These are phyloP conservation scores for Pilaira anomala DNA, from an alignment of 192 early-diverging fungal species.

Conservation along the genomic window DNA sequence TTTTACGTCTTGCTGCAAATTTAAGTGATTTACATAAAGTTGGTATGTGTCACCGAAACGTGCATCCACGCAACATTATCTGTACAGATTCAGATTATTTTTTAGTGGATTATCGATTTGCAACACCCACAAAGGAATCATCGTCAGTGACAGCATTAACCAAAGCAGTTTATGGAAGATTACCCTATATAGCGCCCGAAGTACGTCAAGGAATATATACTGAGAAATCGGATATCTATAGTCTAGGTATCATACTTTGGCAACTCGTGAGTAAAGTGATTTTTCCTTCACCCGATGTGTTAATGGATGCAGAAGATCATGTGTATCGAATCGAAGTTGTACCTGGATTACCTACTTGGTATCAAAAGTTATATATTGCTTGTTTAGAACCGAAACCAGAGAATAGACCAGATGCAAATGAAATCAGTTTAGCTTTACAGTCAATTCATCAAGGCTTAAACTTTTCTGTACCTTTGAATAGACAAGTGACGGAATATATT, in stretches of 20 bases:
- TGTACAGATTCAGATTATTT: slow-evolving; percentile 38
- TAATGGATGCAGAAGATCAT: slow-evolving; percentile 15
- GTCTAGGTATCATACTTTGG: slow-evolving; percentile 52
- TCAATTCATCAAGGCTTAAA: slow-evolving; percentile 24
- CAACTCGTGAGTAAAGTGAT: slow-evolving; percentile 39
- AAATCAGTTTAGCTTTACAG: slow-evolving; percentile 29
- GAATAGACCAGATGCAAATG: slow-evolving; percentile 29
- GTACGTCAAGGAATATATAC: slow-evolving; percentile 18
- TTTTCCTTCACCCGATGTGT: slow-evolving; percentile 29
- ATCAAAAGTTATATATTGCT: slow-evolving; percentile 25
- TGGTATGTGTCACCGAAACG: slow-evolving; percentile 31
- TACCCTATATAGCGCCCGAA: slow-evolving; percentile 43
- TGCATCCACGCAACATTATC: slow-evolving; percentile 36
- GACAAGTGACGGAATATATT: slow-evolving; percentile 24
- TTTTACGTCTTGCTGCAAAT: slow-evolving; percentile 31
- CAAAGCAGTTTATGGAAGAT: slow-evolving; percentile 32
- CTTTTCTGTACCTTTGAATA: slow-evolving; percentile 22
- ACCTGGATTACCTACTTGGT: slow-evolving; percentile 34
- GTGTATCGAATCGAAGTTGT: slow-evolving; percentile 31
- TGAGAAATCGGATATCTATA: slow-evolving; percentile 50
- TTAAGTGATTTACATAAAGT: slow-evolving; percentile 29
- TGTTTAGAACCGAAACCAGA: slow-evolving; percentile 30
- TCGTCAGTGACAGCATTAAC: slow-evolving; percentile 27
- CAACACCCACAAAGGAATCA: slow-evolving; percentile 25
- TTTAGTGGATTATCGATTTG: slow-evolving; percentile 34